These are phyloP conservation scores for Boletus rubescentipes DNA, from an alignment of 768 basidiomycete species.

Conservation along the genomic window DNA sequence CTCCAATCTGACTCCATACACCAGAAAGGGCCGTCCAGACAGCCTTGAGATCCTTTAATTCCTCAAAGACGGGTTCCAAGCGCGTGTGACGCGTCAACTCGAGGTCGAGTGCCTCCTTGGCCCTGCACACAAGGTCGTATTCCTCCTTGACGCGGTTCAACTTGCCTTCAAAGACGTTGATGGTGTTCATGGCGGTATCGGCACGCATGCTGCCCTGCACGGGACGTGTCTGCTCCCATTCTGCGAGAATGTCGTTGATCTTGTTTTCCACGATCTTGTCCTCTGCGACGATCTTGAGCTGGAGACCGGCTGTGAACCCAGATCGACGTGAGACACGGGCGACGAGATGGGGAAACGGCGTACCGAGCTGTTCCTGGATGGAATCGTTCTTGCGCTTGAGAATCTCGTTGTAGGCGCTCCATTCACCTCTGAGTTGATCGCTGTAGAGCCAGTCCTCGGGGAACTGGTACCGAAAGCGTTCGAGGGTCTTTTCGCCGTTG, in stretches of 20 bases:
- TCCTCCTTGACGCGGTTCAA: slow-evolving; percentile 89
- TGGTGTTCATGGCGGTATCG: slow-evolving; percentile 93
- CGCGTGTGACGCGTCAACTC: slow-evolving; percentile 89
- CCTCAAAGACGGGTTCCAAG: slow-evolving; percentile 91
- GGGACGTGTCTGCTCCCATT: slow-evolving; percentile 96
- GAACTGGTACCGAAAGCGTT: slow-evolving; percentile 96
- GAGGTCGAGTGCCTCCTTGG: slow-evolving; percentile 95
- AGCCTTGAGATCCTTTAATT: slow-evolving; percentile 92
- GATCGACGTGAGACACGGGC: slow-evolving; percentile 3
- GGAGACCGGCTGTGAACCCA: slow-evolving; percentile 73
- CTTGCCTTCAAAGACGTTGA: slow-evolving; percentile 93
- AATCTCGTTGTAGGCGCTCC: slow-evolving; percentile 98
- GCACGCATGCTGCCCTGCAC: slow-evolving; percentile 97
- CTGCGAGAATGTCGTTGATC: slow-evolving; percentile 83
- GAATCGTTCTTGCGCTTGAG: slow-evolving; percentile 97
- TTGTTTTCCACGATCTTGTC: slow-evolving; percentile 98
- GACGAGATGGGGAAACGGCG: slow-evolving; percentile 22
- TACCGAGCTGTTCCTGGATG: slow-evolving; percentile 97
- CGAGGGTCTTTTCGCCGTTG: slow-evolving; percentile 94
- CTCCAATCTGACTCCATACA: slow-evolving; percentile 91
- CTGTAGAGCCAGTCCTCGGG: slow-evolving; percentile 98
- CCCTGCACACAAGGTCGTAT: slow-evolving; percentile 91
- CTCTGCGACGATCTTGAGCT: slow-evolving; percentile 98
- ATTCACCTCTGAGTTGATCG: slow-evolving; percentile 95
- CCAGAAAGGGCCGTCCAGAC: slow-evolving; percentile 99